These are phyloP conservation scores for Chlorella vulgaris DNA, from an alignment of 139 green algal species.

Conservation along the genomic window DNA sequence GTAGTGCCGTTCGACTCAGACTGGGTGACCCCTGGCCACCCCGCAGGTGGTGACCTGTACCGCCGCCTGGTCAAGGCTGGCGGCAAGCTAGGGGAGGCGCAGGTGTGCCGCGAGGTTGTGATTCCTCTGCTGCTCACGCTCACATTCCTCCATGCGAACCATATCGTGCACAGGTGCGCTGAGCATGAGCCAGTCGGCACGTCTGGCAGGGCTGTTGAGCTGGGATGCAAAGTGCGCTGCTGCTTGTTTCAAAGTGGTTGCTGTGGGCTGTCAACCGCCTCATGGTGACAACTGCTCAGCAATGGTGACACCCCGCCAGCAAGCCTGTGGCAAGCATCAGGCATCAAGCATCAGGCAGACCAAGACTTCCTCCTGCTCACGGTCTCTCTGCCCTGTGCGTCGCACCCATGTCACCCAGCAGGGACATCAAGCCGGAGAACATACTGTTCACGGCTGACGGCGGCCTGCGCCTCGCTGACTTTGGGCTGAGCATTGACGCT, in stretches of 20 bases:
- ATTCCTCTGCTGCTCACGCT: slow-evolving; percentile 78
- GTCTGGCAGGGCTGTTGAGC: too few relatives aligned
- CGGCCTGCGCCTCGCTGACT: slow-evolving; percentile 66
- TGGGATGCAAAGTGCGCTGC: background rate
- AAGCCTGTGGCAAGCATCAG: too few relatives aligned
- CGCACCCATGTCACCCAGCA: too few relatives aligned
- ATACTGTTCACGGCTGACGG: slow-evolving; percentile 71
- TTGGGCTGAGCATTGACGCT: slow-evolving; percentile 67
- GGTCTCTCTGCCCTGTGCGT: too few relatives aligned
- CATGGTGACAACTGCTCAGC: too few relatives aligned
- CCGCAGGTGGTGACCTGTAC: slow-evolving; percentile 82
- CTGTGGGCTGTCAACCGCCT: too few relatives aligned
- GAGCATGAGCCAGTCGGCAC: background rate
- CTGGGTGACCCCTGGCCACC: too few relatives aligned
- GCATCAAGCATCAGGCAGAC: too few relatives aligned
- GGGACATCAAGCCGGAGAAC: slow-evolving; percentile 86
- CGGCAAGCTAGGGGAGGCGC: slow-evolving; percentile 63
- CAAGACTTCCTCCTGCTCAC: too few relatives aligned
- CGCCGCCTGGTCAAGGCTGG: slow-evolving; percentile 65
- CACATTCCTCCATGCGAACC: slow-evolving; percentile 65
- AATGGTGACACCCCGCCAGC: too few relatives aligned
- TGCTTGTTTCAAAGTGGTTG: background rate
- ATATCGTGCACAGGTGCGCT: slow-evolving; percentile 64
- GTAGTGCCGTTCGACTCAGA: too few relatives aligned
- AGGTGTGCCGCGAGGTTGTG: slow-evolving; percentile 62